These are phyloP conservation scores for Mycena metata DNA, from an alignment of 768 basidiomycete genomes.

Conservation along the genomic window DNA sequence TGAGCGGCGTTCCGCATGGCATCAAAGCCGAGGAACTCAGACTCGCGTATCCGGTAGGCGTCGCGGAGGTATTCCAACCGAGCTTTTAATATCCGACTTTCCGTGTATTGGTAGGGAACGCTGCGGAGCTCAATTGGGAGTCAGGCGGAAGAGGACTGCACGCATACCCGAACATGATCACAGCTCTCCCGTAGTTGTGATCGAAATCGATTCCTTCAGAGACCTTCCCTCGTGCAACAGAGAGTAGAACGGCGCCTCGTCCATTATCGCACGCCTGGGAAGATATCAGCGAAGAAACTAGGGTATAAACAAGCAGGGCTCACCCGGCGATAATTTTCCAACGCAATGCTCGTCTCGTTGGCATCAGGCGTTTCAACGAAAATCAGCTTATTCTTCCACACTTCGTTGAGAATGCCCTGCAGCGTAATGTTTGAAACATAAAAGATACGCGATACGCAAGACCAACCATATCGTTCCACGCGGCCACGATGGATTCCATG, in stretches of 20 bases:
- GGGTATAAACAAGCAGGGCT: constrained; percentile 32
- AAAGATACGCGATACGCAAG: too few relatives aligned
- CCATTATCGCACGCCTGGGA: constrained; percentile 97
- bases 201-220: constrained; percentile 99
- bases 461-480: constrained; percentile 99
- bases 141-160: neutral
- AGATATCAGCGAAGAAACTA: neutral
- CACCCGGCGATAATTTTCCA: constrained; percentile 97
- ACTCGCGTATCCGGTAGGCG: constrained; percentile 97
- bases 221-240: constrained; percentile 98
- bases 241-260: constrained; percentile 94
- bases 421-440: constrained; percentile 20
- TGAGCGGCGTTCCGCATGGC: constrained; percentile 99
- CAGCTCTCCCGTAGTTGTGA: constrained; percentile 98
- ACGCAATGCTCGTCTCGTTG: constrained; percentile 96
- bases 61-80: constrained; percentile 98
- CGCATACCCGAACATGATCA: constrained; percentile 97
- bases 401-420: constrained; percentile 98
- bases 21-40: constrained; percentile 98
- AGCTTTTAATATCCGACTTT: constrained; percentile 96
- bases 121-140: constrained; percentile 53
- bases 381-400: constrained; percentile 99
- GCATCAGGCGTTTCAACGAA: constrained; percentile 99
- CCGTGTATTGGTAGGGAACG: constrained; percentile 98
- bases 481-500: constrained; percentile 99